Evolutionary conservation across 768 basidiomycete species (phyloP).

Genomic region (Leccinum ochraceum): DNA sequence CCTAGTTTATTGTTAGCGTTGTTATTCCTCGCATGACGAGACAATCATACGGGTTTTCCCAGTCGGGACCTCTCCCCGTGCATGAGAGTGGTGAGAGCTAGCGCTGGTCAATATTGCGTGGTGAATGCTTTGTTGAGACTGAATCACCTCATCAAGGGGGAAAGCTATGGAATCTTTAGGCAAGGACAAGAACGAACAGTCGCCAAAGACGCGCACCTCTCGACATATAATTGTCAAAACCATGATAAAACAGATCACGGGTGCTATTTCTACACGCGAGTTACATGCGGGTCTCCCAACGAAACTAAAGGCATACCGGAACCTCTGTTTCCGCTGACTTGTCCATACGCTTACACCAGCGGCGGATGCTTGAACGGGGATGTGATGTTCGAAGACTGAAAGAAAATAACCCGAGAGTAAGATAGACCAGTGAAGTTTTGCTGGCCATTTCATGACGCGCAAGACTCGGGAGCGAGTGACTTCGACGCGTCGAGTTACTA

Average conservation of each 20-base stretch:
- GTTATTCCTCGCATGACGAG: conserved; percentile 6
- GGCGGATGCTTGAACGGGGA: conserved; percentile 15
- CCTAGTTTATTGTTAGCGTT: conserved; percentile 34
- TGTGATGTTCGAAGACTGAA: conserved; percentile 36
- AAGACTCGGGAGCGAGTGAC: neutral
- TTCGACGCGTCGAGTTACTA: neutral
- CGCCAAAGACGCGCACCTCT: conserved; percentile 51
- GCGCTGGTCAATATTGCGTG: conserved; percentile 16
- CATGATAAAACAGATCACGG: conserved; percentile 86
- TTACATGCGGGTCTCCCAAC: conserved; percentile 1
- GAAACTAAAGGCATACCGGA: conserved; percentile 45
- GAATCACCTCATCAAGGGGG: conserved; percentile 75
- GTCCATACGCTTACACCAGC: conserved; percentile 49
- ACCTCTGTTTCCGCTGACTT: conserved; percentile 51
- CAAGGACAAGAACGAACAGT: conserved; percentile 9
- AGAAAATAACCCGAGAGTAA: conserved; percentile 43
- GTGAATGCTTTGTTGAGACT: conserved; percentile 8
- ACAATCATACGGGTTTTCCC: conserved; percentile 70
- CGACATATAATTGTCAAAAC: conserved; percentile 86
- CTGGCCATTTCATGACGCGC: conserved; percentile 41
- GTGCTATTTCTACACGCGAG: conserved; percentile 56
- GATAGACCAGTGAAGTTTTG: conserved; percentile 47
- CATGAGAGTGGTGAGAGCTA: conserved; percentile 91
- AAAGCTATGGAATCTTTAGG: conserved; percentile 55
- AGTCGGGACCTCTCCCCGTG: conserved; percentile 83